Evolutionary conservation across 192 early-diverging fungal species (phyloP), one percentile per base, ranked within the genome.

Genomic region (Podila epicladia): DNA sequence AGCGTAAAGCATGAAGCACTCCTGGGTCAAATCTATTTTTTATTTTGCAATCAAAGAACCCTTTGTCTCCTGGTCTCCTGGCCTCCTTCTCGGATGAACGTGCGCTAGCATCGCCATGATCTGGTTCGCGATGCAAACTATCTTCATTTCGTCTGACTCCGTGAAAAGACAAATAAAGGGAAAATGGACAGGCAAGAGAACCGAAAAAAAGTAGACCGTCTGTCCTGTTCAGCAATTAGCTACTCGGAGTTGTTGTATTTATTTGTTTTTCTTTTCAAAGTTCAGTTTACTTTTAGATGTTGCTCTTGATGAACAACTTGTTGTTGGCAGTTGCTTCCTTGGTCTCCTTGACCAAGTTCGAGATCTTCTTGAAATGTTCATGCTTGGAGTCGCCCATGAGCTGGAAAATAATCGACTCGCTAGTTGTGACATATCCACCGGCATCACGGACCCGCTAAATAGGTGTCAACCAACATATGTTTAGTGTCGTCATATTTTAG

Each of bases 311-410:
- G 22, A 89, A 82, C 35, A 95, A 71, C 66, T 90, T 89, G 84
- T 93, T 94, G 53, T 86, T 79, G 41, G 84, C 82, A 33, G 93
- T 93, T 19, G 84, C 82, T 26, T 88, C 84, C 76, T 92, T 92
- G 71, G 90, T 88, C 74, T 96, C 93, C 86, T 99, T 99, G 75
- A 98, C 89, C 45, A 99, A 82, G 32, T 78, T 82, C 57, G 92
- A 93, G 63, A 98, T 89, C 4, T 67, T 76, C 84, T 92, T 94
- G 84, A 99, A 99, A 60, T 91, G 89, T 26, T 89, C 85, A 69
- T 89, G 55, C 58, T 83, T 83, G 5, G 93, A 73, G 71, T 94
- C 91, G 15, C 78, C 76, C 9, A 91, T 77, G 12, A 95, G 66
- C 82, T 93, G 92, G 89, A 95, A 94, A 45, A 95, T 70, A 9